Conservation (phyloP, 441 rosid species). For the Metrosideros polymorpha region DNA sequence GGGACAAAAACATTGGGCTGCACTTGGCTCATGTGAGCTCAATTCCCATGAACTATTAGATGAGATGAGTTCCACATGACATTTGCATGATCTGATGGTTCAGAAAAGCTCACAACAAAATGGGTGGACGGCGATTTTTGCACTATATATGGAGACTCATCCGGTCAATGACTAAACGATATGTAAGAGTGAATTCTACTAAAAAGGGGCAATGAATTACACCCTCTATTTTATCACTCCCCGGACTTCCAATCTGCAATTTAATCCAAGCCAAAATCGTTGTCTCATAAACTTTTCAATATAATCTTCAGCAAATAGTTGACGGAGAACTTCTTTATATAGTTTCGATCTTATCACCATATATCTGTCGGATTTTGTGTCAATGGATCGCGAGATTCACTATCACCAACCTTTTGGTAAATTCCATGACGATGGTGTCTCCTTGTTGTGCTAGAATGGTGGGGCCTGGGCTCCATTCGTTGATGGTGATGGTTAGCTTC, state of each 20-base stretch:
- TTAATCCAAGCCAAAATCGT: not conserved
- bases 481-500: slow-evolving; percentile 35
- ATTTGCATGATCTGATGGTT: not conserved
- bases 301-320: not conserved
- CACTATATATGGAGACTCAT: slow-evolving; percentile 14
- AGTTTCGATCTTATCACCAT: too few relatives aligned
- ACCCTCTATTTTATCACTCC: slow-evolving; percentile 51
- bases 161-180: too few relatives aligned
- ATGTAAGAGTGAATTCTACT: too few relatives aligned
- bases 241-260: slow-evolving; percentile 28
- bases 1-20: not conserved
- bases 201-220: slow-evolving; percentile 74
- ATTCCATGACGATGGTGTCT: slow-evolving; percentile 57
- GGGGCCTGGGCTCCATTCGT: slow-evolving; percentile 56
- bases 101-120: not conserved
- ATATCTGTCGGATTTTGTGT: slow-evolving; percentile 78
- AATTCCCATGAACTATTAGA: not conserved
- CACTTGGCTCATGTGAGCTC: not conserved
- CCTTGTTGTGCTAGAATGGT: slow-evolving; percentile 47
- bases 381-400: slow-evolving; percentile 68
- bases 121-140: not conserved
- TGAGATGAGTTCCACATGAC: not conserved
- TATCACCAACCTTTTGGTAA: slow-evolving; percentile 43
- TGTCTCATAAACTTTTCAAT: not conserved
- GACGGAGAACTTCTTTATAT: not conserved